These are phyloP conservation scores for Erythrobasidium hasegawianum DNA, from an alignment of 1,284 basidiomycete species.

Conservation along the genomic window DNA sequence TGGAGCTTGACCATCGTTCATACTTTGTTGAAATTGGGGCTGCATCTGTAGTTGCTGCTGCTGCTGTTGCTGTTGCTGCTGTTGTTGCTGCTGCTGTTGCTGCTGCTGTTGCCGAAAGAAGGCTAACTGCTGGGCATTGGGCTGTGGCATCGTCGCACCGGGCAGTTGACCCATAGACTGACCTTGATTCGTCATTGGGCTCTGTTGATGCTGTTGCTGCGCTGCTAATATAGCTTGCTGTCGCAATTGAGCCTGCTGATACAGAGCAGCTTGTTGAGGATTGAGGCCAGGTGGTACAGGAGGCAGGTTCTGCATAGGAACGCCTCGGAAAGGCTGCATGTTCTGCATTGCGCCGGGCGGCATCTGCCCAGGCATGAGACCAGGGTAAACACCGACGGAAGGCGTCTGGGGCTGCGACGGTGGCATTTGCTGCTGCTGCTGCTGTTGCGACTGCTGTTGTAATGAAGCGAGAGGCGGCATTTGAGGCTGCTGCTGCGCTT, in stretches of 20 bases:
- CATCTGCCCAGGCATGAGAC: neutral
- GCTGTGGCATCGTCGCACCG: neutral
- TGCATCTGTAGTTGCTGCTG: neutral
- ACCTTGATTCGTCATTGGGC: neutral
- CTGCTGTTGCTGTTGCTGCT: neutral
- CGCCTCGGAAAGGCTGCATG: neutral
- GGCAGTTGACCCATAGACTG: neutral
- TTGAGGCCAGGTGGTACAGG: slow-evolving; percentile 2
- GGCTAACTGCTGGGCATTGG: neutral
- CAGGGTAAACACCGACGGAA: neutral
- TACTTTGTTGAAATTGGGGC: neutral
- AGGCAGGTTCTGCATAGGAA: neutral
- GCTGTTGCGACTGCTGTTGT: slow-evolving; percentile 8
- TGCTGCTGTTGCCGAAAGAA: slow-evolving; percentile 2
- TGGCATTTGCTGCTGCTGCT: slow-evolving; percentile 5
- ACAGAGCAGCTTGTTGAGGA: neutral
- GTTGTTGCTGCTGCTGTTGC: neutral
- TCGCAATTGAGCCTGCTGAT: neutral
- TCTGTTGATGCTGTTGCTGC: slow-evolving; percentile 18
- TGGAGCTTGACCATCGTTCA: neutral
- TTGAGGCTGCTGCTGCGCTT: slow-evolving; percentile 17
- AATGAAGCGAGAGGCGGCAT: neutral
- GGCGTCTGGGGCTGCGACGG: neutral
- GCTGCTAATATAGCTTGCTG: neutral
- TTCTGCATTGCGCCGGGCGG: slow-evolving; percentile 1